These are phyloP conservation scores for Colletotrichum sp. DNA, from an alignment of 2,329 filamentous ascomycete genomes.

Conservation along the genomic window DNA sequence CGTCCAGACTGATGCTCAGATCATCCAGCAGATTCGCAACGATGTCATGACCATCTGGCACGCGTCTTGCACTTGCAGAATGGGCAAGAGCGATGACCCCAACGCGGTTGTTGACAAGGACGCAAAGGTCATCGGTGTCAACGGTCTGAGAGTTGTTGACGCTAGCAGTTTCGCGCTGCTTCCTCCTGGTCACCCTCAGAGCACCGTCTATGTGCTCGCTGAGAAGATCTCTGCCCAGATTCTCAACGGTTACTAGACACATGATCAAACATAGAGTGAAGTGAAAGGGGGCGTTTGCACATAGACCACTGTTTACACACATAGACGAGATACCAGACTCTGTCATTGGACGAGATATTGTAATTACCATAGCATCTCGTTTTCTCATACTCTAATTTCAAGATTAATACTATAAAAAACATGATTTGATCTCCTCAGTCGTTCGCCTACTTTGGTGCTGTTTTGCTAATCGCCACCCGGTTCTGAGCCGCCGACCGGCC, in stretches of 20 bases:
- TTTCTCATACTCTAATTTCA: neutral
- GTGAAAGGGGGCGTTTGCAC: neutral
- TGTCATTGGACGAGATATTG: neutral
- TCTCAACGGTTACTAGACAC: conserved; percentile 27
- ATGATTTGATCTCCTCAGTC: neutral
- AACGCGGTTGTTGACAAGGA: conserved; percentile 34
- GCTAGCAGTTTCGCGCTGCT: conserved; percentile 31
- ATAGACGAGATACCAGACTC: neutral
- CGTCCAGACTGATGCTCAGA: conserved; percentile 44
- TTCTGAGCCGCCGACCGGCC: neutral
- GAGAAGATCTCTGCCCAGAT: conserved; percentile 35
- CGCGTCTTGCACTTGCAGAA: conserved; percentile 57
- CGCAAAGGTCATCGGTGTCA: conserved; percentile 33
- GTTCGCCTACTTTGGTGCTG: rapidly evolving
- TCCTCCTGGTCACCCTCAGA: conserved; percentile 29
- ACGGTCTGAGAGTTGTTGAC: conserved; percentile 34
- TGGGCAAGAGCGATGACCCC: conserved; percentile 45
- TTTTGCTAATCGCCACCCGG: neutral
- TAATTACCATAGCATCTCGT: neutral
- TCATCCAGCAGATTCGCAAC: conserved; percentile 37
- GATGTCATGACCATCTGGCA: conserved; percentile 56
- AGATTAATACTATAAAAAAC: neutral
- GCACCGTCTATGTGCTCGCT: conserved; percentile 26
- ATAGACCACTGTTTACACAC: neutral
- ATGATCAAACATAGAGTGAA: neutral